Evolutionary conservation across 345 rosid genomes (phyloP).

Genomic region (Crucihimalaya himalaica): DNA sequence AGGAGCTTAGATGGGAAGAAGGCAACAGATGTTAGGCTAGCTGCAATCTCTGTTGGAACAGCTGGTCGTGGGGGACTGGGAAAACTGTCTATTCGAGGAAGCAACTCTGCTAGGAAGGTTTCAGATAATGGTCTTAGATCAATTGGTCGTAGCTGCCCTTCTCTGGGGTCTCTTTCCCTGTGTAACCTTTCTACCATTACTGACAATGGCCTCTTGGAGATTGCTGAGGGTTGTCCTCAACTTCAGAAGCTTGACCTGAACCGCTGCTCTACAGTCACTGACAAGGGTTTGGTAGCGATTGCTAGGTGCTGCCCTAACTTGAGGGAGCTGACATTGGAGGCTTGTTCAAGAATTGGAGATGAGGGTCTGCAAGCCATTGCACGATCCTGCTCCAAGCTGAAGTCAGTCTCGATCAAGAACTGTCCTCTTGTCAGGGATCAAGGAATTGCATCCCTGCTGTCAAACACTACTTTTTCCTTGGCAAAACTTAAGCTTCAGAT

Average conservation of each 20-base stretch:
- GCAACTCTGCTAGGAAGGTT: slow-evolving; percentile 50
- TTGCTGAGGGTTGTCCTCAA: slow-evolving; percentile 68
- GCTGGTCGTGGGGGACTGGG: slow-evolving; percentile 83
- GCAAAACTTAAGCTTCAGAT: slow-evolving; percentile 74
- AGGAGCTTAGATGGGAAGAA: slow-evolving; percentile 88
- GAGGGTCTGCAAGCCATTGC: slow-evolving; percentile 76
- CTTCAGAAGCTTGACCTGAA: slow-evolving; percentile 82
- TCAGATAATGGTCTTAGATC: slow-evolving; percentile 72
- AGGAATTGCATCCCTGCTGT: slow-evolving; percentile 68
- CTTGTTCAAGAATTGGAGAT: slow-evolving; percentile 75
- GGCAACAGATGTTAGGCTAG: slow-evolving; percentile 84
- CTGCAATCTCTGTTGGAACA: slow-evolving; percentile 88
- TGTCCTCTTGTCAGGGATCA: slow-evolving; percentile 88
- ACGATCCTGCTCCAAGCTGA: slow-evolving; percentile 59
- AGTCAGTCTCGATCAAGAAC: slow-evolving; percentile 66
- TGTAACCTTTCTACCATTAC: slow-evolving; percentile 67
- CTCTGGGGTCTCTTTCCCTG: slow-evolving; percentile 68
- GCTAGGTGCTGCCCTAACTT: slow-evolving; percentile 75
- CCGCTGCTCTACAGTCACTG: slow-evolving; percentile 65
- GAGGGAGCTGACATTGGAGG: slow-evolving; percentile 70
- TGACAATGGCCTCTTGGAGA: slow-evolving; percentile 72
- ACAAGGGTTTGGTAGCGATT: slow-evolving; percentile 61
- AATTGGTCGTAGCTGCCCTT: slow-evolving; percentile 76
- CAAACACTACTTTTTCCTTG: slow-evolving; percentile 51
- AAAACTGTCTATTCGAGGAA: slow-evolving; percentile 67